phyloP scores from a whole-genome alignment of 2,329 filamentous ascomycete species.

The Phaeosphaeriaceae sp. region DNA sequence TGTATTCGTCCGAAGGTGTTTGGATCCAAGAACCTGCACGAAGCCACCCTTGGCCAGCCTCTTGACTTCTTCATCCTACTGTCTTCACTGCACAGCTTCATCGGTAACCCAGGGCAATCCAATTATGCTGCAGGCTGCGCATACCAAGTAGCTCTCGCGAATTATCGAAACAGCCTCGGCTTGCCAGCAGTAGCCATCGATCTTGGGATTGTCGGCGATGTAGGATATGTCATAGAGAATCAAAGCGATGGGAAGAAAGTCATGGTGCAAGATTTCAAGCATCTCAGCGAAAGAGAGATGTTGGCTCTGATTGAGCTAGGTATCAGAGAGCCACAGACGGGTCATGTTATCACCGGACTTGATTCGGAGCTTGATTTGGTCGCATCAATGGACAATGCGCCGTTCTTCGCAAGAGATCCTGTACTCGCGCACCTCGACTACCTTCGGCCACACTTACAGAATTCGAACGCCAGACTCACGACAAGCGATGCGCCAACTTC shows the following conservation, averaged over 20 bases:
- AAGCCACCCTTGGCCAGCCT: slow-evolving; percentile 3
- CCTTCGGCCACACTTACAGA: slow-evolving; percentile 13
- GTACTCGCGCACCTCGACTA: slow-evolving; percentile 14
- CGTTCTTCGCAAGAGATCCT: slow-evolving; percentile 14
- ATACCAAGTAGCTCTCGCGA: slow-evolving; percentile 29
- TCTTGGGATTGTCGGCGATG: slow-evolving; percentile 57
- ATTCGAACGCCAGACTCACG: background rate
- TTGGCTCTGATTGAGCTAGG: slow-evolving; percentile 15
- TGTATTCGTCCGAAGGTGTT: slow-evolving; percentile 37
- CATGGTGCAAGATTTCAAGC: background rate
- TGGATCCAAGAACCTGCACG: slow-evolving; percentile 41
- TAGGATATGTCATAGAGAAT: slow-evolving; percentile 44
- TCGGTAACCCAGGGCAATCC: slow-evolving; percentile 27
- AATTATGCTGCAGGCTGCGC: slow-evolving; percentile 35
- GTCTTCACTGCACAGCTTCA: slow-evolving; percentile 23
- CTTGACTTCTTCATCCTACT: slow-evolving; percentile 33
- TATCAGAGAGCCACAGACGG: slow-evolving; percentile 7
- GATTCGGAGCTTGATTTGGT: slow-evolving; percentile 4
- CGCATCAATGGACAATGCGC: background rate
- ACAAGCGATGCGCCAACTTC: background rate
- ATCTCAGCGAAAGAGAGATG: slow-evolving; percentile 14
- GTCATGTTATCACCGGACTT: slow-evolving; percentile 13
- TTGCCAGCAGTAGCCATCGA: slow-evolving; percentile 55
- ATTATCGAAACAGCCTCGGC: slow-evolving; percentile 16
- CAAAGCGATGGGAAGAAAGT: background rate